phyloP scores from a whole-genome alignment of 176 grass and related monocot species.

The Pontederia paniculata region DNA sequence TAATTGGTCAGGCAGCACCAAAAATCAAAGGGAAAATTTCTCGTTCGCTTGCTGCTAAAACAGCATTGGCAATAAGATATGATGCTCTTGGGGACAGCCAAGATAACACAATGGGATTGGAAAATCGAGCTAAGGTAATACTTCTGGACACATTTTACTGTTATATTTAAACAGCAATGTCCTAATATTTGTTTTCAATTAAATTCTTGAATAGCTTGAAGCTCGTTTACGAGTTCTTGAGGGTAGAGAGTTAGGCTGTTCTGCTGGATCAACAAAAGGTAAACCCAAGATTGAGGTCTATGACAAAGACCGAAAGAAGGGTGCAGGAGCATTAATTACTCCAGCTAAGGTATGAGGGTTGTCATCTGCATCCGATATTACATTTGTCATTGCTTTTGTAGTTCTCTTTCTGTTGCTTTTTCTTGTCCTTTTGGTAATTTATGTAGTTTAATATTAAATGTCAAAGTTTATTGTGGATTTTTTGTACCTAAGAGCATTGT shows the following conservation, averaged over 20 bases:
- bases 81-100: conserved; percentile 70
- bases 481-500: too few species aligned
- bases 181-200: neutral
- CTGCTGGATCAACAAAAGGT: conserved; percentile 60
- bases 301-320: conserved; percentile 80
- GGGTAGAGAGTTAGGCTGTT: conserved; percentile 46
- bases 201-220: conserved; percentile 49
- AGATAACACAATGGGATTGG: conserved; percentile 66
- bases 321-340: conserved; percentile 56
- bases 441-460: too few species aligned
- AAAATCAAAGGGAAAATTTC: conserved; percentile 81
- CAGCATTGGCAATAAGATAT: conserved; percentile 66
- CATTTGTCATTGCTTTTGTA: neutral
- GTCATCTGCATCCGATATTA: neutral
- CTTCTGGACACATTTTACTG: neutral
- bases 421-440: too few species aligned
- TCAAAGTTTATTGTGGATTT: too few species aligned
- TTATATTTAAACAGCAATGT: neutral
- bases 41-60: conserved; percentile 75
- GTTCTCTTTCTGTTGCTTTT: too few species aligned
- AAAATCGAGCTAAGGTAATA: conserved; percentile 64
- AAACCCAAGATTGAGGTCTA: conserved; percentile 79
- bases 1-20: conserved; percentile 69
- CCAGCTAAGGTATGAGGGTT: conserved; percentile 38
- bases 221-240: conserved; percentile 58